Conservation (phyloP, 2,329 filamentous ascomycete genomes). For the Claviceps sp. region DNA sequence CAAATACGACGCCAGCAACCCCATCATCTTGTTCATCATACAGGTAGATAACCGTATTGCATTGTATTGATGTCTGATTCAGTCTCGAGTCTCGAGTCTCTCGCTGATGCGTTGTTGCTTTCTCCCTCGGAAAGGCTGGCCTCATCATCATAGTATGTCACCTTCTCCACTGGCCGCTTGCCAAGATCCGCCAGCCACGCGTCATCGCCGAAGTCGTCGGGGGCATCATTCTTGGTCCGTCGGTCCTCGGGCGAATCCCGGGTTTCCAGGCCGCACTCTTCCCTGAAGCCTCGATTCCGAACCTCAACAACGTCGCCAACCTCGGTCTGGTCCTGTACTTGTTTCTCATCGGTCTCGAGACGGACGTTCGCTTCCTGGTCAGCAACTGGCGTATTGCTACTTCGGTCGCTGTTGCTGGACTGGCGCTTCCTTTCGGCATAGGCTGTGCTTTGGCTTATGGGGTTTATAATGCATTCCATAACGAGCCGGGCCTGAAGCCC, state of each 20-base stretch:
- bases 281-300: slow-evolving; percentile 58
- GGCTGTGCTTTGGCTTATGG: slow-evolving; percentile 73
- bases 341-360: slow-evolving; percentile 79
- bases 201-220: slow-evolving; percentile 78
- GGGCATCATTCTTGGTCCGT: slow-evolving; percentile 75
- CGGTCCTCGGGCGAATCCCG: slow-evolving; percentile 76
- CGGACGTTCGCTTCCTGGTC: slow-evolving; percentile 63
- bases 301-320: slow-evolving; percentile 66
- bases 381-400: slow-evolving; percentile 71
- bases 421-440: slow-evolving; percentile 71
- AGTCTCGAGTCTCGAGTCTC: background rate
- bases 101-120: background rate
- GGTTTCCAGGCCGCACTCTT: slow-evolving; percentile 68
- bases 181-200: slow-evolving; percentile 63
- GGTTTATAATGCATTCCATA: slow-evolving; percentile 59
- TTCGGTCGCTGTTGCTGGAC: slow-evolving; percentile 65
- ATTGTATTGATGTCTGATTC: background rate
- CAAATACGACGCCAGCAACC: slow-evolving; percentile 54
- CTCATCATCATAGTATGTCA: slow-evolving; percentile 38
- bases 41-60: slow-evolving; percentile 30
- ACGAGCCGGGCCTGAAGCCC: slow-evolving; percentile 23
- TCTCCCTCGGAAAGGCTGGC: slow-evolving; percentile 14
- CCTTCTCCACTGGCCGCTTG: slow-evolving; percentile 58
- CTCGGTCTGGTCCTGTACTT: slow-evolving; percentile 73
- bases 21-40: slow-evolving; percentile 64